A percentile compares a stretch with the other conserved stretches of the same genome.
phyloP scores from a whole-genome alignment of 1,284 basidiomycete genomes.

The Cutaneotrichosporon spelunceum region DNA sequence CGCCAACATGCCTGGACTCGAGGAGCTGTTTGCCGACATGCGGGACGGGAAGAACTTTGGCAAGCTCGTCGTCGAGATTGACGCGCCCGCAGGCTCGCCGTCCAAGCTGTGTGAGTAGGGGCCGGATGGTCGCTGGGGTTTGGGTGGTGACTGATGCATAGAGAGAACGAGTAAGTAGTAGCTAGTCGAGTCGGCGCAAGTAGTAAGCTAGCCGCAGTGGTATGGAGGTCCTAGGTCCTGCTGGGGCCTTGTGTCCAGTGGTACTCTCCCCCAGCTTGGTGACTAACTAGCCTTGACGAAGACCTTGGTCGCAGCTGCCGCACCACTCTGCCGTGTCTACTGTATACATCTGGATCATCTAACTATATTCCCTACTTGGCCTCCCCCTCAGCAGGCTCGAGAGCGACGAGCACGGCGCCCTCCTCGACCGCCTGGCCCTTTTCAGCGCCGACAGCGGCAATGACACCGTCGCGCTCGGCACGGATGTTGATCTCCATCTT shows the following conservation, averaged over 20 bases:
- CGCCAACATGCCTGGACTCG: constrained; percentile 14
- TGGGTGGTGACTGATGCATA: background rate
- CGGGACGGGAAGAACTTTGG: constrained; percentile 21
- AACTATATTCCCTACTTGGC: constrained; percentile 4
- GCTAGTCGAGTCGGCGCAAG: background rate
- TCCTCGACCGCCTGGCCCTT: constrained; percentile 87
- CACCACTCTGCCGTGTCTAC: background rate
- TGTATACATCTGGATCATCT: constrained; percentile 1
- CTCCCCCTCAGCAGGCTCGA: constrained; percentile 24
- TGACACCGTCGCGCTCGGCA: constrained; percentile 64
- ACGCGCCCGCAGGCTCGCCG: constrained; percentile 9
- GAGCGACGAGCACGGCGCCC: constrained; percentile 68
- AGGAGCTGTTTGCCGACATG: constrained; percentile 21
- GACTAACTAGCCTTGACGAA: too few species aligned
- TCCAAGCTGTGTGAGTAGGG: constrained; percentile 13
- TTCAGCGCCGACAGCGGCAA: constrained; percentile 67
- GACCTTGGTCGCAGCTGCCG: too few species aligned
- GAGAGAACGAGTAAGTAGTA: background rate
- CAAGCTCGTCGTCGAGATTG: constrained; percentile 24
- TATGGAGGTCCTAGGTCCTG: too few species aligned
- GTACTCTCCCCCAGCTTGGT: too few species aligned
- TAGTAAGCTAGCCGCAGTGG: too few species aligned
- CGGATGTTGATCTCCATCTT: constrained; percentile 89
- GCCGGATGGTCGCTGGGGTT: too few species aligned
- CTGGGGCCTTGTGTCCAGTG: background rate